These are phyloP conservation scores for Rhizoctonia solani DNA, from an alignment of 1,284 basidiomycete genomes.

Conservation along the genomic window DNA sequence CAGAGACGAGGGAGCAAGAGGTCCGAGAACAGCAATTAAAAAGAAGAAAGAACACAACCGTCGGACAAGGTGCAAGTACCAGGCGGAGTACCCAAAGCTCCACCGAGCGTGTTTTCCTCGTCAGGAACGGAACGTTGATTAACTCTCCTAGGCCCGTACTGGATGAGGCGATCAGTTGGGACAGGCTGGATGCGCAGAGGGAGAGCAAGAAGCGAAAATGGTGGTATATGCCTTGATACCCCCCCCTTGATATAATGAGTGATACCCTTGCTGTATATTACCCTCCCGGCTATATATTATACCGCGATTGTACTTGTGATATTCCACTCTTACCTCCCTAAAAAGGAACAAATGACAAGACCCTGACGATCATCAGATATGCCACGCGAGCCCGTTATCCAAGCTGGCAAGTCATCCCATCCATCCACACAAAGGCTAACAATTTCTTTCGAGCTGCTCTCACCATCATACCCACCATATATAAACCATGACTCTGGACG, in stretches of 20 bases:
- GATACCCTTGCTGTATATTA: no score
- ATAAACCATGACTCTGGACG: slow-evolving; percentile 68
- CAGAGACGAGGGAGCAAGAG: no score
- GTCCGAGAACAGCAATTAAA: no score
- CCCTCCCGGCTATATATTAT: no score
- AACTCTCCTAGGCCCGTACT: background rate
- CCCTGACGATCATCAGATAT: slow-evolving; percentile 34
- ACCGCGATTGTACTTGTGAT: no score
- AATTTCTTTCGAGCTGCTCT: no score
- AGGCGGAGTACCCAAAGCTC: background rate
- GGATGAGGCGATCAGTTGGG: slow-evolving; percentile 28
- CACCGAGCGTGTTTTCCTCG: no score
- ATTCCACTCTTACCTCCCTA: background rate
- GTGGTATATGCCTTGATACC: slow-evolving; percentile 25
- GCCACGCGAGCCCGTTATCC: slow-evolving; percentile 10
- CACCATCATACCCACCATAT: no score
- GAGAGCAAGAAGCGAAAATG: slow-evolving; percentile 2
- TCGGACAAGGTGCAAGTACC: background rate
- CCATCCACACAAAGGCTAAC: no score
- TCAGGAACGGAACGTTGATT: no score
- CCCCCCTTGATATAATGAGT: background rate
- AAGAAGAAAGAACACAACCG: no score
- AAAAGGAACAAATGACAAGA: background rate
- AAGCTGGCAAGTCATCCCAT: slow-evolving; percentile 4
- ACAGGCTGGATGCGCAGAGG: background rate